phyloP scores from a whole-genome alignment of 169 alveolate genomes.

The Hammondia hammondi region DNA sequence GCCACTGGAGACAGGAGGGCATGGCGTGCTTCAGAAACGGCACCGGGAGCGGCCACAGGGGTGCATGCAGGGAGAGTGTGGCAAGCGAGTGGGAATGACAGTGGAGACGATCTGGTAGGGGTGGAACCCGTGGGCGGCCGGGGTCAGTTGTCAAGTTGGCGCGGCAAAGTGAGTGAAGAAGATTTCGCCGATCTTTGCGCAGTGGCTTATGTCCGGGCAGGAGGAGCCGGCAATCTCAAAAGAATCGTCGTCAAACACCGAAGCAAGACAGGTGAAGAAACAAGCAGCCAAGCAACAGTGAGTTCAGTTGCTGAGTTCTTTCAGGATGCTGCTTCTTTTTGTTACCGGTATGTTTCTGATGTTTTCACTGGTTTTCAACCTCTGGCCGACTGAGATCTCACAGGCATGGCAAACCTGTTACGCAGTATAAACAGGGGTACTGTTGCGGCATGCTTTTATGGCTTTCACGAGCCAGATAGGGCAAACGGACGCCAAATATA shows the following conservation, averaged over 20 bases:
- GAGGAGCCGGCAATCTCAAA: conserved; percentile 38
- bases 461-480: too few relatives aligned
- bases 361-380: background rate
- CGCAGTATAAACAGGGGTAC: too few relatives aligned
- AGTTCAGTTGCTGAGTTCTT: conserved; percentile 20
- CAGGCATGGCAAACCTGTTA: background rate
- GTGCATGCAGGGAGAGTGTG: background rate
- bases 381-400: background rate
- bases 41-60: conserved; percentile 19
- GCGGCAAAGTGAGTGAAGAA: conserved; percentile 41
- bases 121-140: conserved; percentile 51
- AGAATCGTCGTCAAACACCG: conserved; percentile 36
- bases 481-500: too few relatives aligned
- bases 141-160: background rate
- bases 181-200: conserved; percentile 36
- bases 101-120: background rate
- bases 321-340: conserved; percentile 38
- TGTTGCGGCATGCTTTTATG: too few relatives aligned
- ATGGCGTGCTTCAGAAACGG: background rate
- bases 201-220: conserved; percentile 48
- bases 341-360: conserved; percentile 38
- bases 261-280: background rate
- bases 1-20: background rate
- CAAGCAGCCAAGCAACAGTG: background rate
- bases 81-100: background rate